Conservation (phyloP, 805 yeast species). For the Myxozyma geophila region DNA sequence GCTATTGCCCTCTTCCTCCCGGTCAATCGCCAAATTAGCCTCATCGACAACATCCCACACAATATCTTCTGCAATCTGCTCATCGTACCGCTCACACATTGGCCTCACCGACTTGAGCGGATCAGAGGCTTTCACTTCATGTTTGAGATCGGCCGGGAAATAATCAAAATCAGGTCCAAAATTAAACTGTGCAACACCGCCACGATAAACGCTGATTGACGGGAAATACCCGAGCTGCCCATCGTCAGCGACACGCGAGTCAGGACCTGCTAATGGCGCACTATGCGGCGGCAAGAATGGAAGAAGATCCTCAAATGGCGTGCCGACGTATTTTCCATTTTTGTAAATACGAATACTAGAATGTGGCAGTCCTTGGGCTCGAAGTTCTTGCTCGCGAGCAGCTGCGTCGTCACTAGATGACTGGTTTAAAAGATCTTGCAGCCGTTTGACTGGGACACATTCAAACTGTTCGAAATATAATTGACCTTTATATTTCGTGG, state of each 20-base stretch:
- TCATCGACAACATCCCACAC: conserved; percentile 87
- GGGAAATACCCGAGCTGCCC: conserved; percentile 92
- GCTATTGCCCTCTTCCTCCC: conserved; percentile 1
- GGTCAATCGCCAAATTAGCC: conserved; percentile 51
- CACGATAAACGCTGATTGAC: conserved; percentile 77
- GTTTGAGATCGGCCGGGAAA: conserved; percentile 46
- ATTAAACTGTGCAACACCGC: conserved; percentile 74
- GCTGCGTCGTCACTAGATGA: conserved; percentile 25
- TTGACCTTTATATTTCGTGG: conserved; percentile 77
- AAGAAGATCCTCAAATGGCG: conserved; percentile 66
- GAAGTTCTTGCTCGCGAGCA: conserved; percentile 19
- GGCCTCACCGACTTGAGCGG: conserved; percentile 49
- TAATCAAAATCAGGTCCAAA: conserved; percentile 66
- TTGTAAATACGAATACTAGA: conserved; percentile 73
- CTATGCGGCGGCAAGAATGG: conserved; percentile 83
- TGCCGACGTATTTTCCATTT: conserved; percentile 73
- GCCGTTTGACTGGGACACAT: conserved; percentile 66
- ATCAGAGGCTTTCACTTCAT: conserved; percentile 21
- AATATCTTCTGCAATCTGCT: conserved; percentile 76
- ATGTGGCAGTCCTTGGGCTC: conserved; percentile 45
- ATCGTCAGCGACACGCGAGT: conserved; percentile 58
- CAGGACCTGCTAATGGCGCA: conserved; percentile 44
- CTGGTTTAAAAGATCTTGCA: conserved; percentile 73
- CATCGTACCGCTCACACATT: conserved; percentile 64
- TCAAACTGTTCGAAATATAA: conserved; percentile 86